These are phyloP conservation scores for Colletotrichum theobromicola DNA, from an alignment of 2,329 filamentous ascomycete genomes.

Conservation along the genomic window DNA sequence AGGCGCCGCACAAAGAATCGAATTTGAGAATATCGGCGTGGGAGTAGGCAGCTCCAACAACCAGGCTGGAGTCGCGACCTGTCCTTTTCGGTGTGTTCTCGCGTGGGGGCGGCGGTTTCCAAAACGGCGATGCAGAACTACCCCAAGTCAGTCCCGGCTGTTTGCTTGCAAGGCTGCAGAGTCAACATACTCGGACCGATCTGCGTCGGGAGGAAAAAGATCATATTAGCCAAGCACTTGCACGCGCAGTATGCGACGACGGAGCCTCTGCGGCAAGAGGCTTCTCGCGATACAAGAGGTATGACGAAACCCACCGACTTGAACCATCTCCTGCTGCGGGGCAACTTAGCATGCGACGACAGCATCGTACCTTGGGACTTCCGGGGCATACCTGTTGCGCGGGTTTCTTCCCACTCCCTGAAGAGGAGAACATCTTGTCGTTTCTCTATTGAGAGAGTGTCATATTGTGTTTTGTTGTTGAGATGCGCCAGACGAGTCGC, in stretches of 20 bases:
- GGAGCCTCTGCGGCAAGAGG: not conserved
- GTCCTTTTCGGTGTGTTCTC: constrained; percentile 58
- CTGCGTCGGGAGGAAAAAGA: constrained; percentile 38
- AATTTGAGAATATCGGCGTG: constrained; percentile 95
- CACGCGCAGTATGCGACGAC: not conserved
- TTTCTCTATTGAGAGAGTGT: constrained; percentile 19
- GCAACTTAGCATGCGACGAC: constrained; percentile 35
- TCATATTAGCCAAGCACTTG: constrained; percentile 22
- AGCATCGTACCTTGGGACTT: not conserved
- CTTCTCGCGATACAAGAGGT: constrained; percentile 5
- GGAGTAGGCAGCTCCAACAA: constrained; percentile 94
- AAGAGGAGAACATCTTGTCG: constrained; percentile 67
- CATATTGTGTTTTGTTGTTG: constrained; percentile 19
- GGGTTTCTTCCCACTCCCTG: constrained; percentile 71
- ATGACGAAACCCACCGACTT: constrained; percentile 78
- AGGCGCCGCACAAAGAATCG: constrained; percentile 71
- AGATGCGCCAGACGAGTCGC: constrained; percentile 19
- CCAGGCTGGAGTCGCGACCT: constrained; percentile 69
- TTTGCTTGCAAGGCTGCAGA: constrained; percentile 28
- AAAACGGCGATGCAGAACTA: constrained; percentile 89
- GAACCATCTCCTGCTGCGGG: constrained; percentile 89
- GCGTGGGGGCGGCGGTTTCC: constrained; percentile 68
- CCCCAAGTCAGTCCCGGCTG: constrained; percentile 28
- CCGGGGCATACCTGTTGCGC: constrained; percentile 68
- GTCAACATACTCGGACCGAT: constrained; percentile 66